phyloP scores from a whole-genome alignment of 2,329 filamentous ascomycete genomes.

The Pochonia chlamydosporia region DNA sequence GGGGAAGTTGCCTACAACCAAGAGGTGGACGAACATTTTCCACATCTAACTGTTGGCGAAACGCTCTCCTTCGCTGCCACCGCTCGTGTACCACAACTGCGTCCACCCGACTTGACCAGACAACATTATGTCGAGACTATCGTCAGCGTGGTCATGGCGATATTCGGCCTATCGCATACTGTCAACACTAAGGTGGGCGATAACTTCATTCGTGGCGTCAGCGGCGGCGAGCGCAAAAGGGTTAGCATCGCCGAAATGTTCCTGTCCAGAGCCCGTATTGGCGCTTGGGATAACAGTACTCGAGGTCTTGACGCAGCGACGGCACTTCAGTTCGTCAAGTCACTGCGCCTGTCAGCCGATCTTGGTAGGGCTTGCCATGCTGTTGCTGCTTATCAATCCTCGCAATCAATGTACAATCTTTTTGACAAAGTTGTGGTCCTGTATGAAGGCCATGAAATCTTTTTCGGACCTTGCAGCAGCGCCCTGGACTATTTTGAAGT shows the following conservation, averaged over 20 bases:
- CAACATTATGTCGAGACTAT: conserved; percentile 63
- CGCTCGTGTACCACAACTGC: conserved; percentile 43
- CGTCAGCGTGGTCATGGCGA: conserved; percentile 22
- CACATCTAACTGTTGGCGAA: conserved; percentile 63
- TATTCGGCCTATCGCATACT: conserved; percentile 74
- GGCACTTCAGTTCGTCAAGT: conserved; percentile 70
- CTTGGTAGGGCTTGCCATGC: conserved; percentile 37
- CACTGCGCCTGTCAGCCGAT: conserved; percentile 67
- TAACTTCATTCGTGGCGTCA: conserved; percentile 64
- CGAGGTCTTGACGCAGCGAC: conserved; percentile 73
- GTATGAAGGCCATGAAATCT: conserved; percentile 62
- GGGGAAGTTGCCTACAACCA: conserved; percentile 70
- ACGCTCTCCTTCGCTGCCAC: conserved; percentile 65
- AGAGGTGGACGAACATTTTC: conserved; percentile 70
- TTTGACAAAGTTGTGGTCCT: conserved; percentile 60
- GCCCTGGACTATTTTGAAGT: conserved; percentile 57
- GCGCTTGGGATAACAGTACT: conserved; percentile 76
- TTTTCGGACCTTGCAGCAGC: conserved; percentile 51
- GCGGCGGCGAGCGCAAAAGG: conserved; percentile 73
- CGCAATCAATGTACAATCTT: conserved; percentile 25
- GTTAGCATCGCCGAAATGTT: conserved; percentile 74
- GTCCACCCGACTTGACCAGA: conserved; percentile 56
- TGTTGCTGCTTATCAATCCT: conserved; percentile 16
- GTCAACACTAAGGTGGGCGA: conserved; percentile 69
- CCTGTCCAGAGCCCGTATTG: conserved; percentile 65